Percentiles rank a stretch among this genome's conserved stretches.
Conservation (phyloP, 768 basidiomycete species). For the Rossbeevera mucosa region DNA sequence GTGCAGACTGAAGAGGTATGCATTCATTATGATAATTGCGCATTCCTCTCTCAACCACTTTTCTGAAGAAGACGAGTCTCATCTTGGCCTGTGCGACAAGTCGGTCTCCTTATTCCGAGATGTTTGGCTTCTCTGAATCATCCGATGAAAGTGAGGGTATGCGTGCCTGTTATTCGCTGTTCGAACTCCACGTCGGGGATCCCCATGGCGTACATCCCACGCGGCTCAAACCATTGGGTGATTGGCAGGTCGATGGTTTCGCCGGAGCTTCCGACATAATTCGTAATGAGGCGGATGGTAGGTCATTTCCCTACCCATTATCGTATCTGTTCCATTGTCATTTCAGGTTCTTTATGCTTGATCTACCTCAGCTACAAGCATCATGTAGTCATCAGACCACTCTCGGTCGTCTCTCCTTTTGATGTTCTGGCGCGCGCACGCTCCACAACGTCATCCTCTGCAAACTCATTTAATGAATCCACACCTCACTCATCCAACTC, state of each 20-base stretch:
- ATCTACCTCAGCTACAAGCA: constrained; percentile 41
- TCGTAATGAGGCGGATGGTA: constrained; percentile 45
- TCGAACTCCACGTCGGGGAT: constrained; percentile 26
- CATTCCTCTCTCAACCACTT: not conserved
- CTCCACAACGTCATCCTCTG: constrained; percentile 16
- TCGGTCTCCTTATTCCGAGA: constrained; percentile 15
- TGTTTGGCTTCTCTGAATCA: constrained; percentile 21
- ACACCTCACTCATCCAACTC: constrained; percentile 53
- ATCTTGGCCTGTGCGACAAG: constrained; percentile 45
- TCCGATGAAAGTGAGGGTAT: constrained; percentile 5
- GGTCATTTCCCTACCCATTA: constrained; percentile 11
- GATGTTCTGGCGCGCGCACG: constrained; percentile 11
- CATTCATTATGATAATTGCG: not conserved
- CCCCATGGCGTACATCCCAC: constrained; percentile 12
- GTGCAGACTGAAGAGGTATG: constrained; percentile 21
- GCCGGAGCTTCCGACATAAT: constrained; percentile 43
- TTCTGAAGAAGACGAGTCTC: constrained; percentile 23
- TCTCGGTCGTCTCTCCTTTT: constrained; percentile 32
- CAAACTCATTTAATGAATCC: constrained; percentile 21
- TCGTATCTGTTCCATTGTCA: constrained; percentile 9
- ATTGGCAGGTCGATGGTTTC: constrained; percentile 52
- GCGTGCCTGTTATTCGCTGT: constrained; percentile 18
- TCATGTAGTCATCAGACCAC: constrained; percentile 40
- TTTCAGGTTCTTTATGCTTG: constrained; percentile 21
- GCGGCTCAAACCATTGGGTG: constrained; percentile 44